Base-by-base conservation (phyloP, 78 protist genomes). In the Cavenderia fasciculata region DNA sequence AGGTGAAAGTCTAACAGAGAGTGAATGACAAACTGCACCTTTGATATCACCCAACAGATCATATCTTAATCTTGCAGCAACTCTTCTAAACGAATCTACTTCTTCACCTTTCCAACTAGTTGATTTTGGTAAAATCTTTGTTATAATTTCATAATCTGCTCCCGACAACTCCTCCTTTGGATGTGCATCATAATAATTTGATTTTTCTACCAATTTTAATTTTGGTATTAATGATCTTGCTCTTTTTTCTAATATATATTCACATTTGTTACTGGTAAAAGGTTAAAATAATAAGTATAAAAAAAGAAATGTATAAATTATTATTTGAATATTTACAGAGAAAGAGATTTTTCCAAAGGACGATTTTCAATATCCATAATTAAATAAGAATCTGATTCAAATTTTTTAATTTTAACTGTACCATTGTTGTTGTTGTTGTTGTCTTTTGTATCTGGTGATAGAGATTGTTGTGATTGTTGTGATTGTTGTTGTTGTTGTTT, bases 101-200 rank as follows among this genome's bases (percentile, higher is more conserved):
- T 82, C 90, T 29, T 82, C 90, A n/a, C 90, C 90, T 11, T 65
- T 63, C 87, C 73, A 77, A 62, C 47, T 77, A 7, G 14, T 68
- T 16, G 40, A 29, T 47, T 76, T 76, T 27, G 90, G 78, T 21
- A 82, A 8, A 25, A 82, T 16, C 61, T 47, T 25, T 31, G 43
- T 36, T n/a, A 82, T 82, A 0, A 44, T 29, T 18, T 82, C 90
- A 31, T 68, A 40, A 40, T 49, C 76, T 7, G 4, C 2, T 5
- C 47, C n/a, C 6, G 46, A 52, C 11, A 82, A 44, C 40, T 82
- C 90, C 7, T 46, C 51, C 1, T 41, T 14, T 43, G 78, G 59
- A 68, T 82, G 71, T 5, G 90, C 47, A 29, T 82, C 90, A 6
- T 57, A 16, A 1, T 68, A 27, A 0, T 41, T 7, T 18, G 33